phyloP scores from a whole-genome alignment of 2,329 filamentous ascomycete genomes.

The Aspergillus calidoustus region DNA sequence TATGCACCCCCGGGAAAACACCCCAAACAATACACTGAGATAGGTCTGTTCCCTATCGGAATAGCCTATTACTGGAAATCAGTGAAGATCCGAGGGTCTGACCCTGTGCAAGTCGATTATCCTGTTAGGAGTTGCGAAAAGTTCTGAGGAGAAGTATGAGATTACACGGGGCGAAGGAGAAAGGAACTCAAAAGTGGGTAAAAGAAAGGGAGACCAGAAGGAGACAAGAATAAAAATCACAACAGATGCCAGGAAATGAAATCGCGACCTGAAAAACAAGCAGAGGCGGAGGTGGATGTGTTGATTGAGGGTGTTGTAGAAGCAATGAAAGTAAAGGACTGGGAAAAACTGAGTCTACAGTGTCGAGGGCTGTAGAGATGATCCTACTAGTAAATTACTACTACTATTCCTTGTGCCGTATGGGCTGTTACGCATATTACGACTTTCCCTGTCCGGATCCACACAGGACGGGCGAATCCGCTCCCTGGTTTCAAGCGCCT shows the following conservation, averaged over 20 bases:
- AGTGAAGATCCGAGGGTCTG: constrained; percentile 16
- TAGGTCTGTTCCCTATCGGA: background rate
- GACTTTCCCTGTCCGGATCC: constrained; percentile 19
- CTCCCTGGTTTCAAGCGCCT: constrained; percentile 12
- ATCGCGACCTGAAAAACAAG: background rate
- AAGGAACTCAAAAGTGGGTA: constrained; percentile 3
- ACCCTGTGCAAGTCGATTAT: background rate
- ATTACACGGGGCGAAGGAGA: constrained; percentile 20
- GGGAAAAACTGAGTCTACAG: constrained; percentile 23
- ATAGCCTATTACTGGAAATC: background rate
- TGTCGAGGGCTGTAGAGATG: constrained; percentile 12
- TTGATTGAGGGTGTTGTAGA: constrained; percentile 7
- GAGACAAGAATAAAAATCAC: constrained; percentile 7
- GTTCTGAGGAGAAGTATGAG: constrained; percentile 16
- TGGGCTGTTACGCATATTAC: constrained; percentile 18
- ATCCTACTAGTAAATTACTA: constrained; percentile 5
- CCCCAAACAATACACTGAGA: constrained; percentile 7
- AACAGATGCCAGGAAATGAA: constrained; percentile 6
- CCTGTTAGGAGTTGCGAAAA: constrained; percentile 7
- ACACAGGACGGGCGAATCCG: constrained; percentile 16
- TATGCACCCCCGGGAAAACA: constrained; percentile 19
- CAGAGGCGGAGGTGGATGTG: constrained; percentile 4
- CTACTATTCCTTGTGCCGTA: constrained; percentile 7
- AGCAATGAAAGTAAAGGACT: constrained; percentile 10
- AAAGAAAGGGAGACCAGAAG: constrained; percentile 4